Conservation (phyloP, 2,329 filamentous ascomycete genomes). For the Byssothecium circinans region DNA sequence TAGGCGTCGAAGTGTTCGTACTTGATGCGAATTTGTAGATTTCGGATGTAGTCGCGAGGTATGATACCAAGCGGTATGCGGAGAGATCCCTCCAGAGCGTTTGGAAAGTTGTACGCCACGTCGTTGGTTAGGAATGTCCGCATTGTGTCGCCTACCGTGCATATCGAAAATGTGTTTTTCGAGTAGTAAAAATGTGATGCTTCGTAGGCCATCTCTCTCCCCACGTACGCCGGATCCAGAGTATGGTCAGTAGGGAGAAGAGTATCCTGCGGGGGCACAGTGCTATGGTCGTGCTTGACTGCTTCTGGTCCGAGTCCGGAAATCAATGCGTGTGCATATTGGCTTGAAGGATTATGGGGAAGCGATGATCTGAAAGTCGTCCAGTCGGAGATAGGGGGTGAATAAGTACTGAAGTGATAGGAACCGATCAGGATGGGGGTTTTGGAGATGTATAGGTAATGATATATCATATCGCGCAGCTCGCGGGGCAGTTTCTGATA, state of each 20-base stretch:
- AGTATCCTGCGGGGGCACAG: slow-evolving; percentile 19
- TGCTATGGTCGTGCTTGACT: slow-evolving; percentile 20
- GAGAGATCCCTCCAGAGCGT: neutral
- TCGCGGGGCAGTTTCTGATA: slow-evolving; percentile 21
- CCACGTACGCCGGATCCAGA: slow-evolving; percentile 23
- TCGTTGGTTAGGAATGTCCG: slow-evolving; percentile 11
- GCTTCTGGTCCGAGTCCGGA: neutral
- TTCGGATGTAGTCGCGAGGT: slow-evolving; percentile 16
- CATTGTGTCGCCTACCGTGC: slow-evolving; percentile 19
- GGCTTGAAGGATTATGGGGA: neutral
- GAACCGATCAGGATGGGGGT: slow-evolving; percentile 24
- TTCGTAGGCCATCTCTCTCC: slow-evolving; percentile 14
- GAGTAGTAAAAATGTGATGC: slow-evolving; percentile 20
- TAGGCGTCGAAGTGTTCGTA: slow-evolving; percentile 17
- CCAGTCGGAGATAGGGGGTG: neutral
- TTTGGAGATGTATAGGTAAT: slow-evolving; percentile 25
- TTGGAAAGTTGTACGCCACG: slow-evolving; percentile 1
- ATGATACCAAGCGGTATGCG: slow-evolving; percentile 4
- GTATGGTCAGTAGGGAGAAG: slow-evolving; percentile 22
- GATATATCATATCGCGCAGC: slow-evolving; percentile 24
- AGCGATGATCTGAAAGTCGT: neutral
- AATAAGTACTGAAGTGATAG: slow-evolving; percentile 25
- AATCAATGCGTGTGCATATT: neutral
- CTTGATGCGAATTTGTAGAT: slow-evolving; percentile 30
- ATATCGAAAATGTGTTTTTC: slow-evolving; percentile 27